These are phyloP conservation scores for Insectozyma bohioensis DNA, from an alignment of 1,139 yeast species.

Conservation along the genomic window DNA sequence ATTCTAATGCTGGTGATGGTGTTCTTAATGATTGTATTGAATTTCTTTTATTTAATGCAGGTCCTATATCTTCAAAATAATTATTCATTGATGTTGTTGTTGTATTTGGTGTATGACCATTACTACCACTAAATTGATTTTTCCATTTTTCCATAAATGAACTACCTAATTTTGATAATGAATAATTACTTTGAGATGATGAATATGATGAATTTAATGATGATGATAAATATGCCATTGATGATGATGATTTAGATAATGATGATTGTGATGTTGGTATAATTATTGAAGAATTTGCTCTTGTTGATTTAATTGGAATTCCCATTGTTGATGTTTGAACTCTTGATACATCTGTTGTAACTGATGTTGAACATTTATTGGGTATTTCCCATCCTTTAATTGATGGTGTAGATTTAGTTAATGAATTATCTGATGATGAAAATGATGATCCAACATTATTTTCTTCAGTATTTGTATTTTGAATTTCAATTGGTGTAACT, in stretches of 20 bases:
- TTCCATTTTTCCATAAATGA: constrained; percentile 51
- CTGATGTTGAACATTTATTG: constrained; percentile 27
- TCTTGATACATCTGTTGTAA: constrained; percentile 17
- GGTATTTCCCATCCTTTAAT: constrained; percentile 48
- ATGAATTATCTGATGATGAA: constrained; percentile 32
- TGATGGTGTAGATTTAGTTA: constrained; percentile 26
- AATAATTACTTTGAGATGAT: constrained; percentile 8
- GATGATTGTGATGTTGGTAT: constrained; percentile 19
- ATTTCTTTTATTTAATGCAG: constrained; percentile 24
- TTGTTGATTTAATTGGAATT: constrained; percentile 11
- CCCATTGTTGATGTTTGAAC: constrained; percentile 14
- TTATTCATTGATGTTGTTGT: constrained; percentile 13
- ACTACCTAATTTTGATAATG: constrained; percentile 6
- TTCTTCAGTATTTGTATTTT: not conserved
- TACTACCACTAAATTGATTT: constrained; percentile 25
- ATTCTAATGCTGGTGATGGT: constrained; percentile 50
- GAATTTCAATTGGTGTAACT: constrained; percentile 2
- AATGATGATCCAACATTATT: not conserved
- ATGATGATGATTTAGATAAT: constrained; percentile 38
- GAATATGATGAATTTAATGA: constrained; percentile 9
- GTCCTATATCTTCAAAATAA: constrained; percentile 14
- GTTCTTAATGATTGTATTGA: constrained; percentile 38
- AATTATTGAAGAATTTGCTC: constrained; percentile 14
- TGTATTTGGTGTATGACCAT: constrained; percentile 5
- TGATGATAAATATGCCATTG: constrained; percentile 19